Conservation (phyloP, 2,329 filamentous ascomycete species). For the Stemphylium beticola region DNA sequence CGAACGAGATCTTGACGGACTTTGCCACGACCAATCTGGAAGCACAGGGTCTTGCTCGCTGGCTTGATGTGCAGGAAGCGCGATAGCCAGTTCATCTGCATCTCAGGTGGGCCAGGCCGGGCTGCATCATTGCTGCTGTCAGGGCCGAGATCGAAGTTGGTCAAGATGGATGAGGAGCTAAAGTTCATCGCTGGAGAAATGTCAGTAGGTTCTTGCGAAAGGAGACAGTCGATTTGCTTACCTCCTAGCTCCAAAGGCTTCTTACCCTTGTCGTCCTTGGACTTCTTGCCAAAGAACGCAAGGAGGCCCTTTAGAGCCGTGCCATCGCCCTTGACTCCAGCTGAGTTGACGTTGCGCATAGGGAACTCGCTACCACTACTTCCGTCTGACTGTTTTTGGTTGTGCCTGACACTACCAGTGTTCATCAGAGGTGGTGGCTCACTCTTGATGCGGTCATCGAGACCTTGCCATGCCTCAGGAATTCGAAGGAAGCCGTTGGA, state of each 20-base stretch:
- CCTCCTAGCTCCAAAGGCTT: slow-evolving; percentile 43
- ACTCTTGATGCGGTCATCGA: slow-evolving; percentile 45
- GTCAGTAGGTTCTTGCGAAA: slow-evolving; percentile 27
- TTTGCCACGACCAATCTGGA: slow-evolving; percentile 72
- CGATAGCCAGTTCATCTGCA: slow-evolving; percentile 80
- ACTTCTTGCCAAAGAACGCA: slow-evolving; percentile 60
- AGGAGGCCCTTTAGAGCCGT: slow-evolving; percentile 53
- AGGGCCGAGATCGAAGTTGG: slow-evolving; percentile 44
- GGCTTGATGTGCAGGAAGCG: slow-evolving; percentile 90
- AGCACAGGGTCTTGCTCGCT: slow-evolving; percentile 74
- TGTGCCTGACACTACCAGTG: slow-evolving; percentile 19
- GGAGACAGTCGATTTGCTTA: slow-evolving; percentile 38
- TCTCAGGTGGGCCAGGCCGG: slow-evolving; percentile 38
- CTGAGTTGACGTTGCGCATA: slow-evolving; percentile 45
- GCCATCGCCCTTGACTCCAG: slow-evolving; percentile 48
- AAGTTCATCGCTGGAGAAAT: slow-evolving; percentile 28
- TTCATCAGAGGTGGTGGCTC: slow-evolving; percentile 10
- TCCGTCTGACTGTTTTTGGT: slow-evolving; percentile 29
- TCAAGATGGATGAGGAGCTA: slow-evolving; percentile 40
- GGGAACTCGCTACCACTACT: slow-evolving; percentile 53
- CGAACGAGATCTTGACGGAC: slow-evolving; percentile 78
- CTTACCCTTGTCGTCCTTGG: slow-evolving; percentile 49
- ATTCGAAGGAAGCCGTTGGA: slow-evolving; percentile 37
- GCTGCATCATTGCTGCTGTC: slow-evolving; percentile 48
- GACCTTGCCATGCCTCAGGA: slow-evolving; percentile 44